Evolutionary conservation across 345 rosid species (phyloP), one percentile per base, ranked within the genome.

Genomic region (Psidium friedrichsthalianum): DNA sequence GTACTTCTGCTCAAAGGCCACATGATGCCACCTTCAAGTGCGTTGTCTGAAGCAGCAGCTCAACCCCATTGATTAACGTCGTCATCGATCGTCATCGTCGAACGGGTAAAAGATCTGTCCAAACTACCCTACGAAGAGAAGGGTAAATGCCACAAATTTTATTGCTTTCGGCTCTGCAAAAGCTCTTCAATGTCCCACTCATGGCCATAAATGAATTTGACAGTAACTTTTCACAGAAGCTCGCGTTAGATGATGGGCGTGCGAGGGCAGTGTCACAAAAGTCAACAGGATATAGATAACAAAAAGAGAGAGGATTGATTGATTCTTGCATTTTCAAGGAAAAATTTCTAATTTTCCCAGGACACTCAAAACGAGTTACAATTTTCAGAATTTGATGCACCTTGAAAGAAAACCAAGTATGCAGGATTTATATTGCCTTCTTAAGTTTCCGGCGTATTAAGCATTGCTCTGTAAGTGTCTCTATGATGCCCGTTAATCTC

Each of bases 1-100:
- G 88, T 51, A 85, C 90, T 90, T n/a, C 24, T 52, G 82, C 61
- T 86, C 64, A 82, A 82, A 82, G 83, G 85, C 86, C 89, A 82
- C 85, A 56, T 89, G 81, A 85, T 88, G n/a, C 22, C 78, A 18
- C 78, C 78, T 69, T 69, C 12, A 69, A 32, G 47, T 18, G 78
- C 78, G 24, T 32, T 32, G 44, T 44, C 78, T 0, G 78, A 1
- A 69, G 78, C 47, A 69, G 78, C 47, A 69, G 78, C 25, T 32
- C 78, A 4, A 32, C 78, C 25, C 80, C 47, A 69, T 69, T 69
- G 2, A 69, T 69, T 69, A 44, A 36, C 80, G 80, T 21, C 9
- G 80, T 69, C 47, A 40, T 36, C 40, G 24, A 21, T 36, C 40
- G 22, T 36, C 80, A 11, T 2, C 36, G 80, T 69, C 25, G 13